phyloP scores from a whole-genome alignment of 2,329 filamentous ascomycete genomes.

The Microdochium trichocladiopsis region DNA sequence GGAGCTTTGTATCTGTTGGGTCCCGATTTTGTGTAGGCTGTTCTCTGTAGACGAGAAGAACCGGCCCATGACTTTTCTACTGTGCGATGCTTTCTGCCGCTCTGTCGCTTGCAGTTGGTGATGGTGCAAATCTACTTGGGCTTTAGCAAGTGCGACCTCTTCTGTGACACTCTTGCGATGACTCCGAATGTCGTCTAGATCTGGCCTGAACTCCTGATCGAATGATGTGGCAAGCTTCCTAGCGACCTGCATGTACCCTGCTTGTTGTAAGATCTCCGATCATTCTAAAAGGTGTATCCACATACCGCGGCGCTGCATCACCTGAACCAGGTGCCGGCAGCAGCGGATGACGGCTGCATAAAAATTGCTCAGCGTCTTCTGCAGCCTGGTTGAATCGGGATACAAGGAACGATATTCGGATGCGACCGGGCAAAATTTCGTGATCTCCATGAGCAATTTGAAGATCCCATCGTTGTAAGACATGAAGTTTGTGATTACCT shows the following conservation, averaged over 20 bases:
- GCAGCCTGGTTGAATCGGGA: constrained; percentile 22
- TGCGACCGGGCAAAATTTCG: constrained; percentile 24
- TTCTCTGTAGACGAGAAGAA: constrained; percentile 1
- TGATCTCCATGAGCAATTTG: constrained; percentile 24
- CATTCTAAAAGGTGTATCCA: background rate
- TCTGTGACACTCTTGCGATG: constrained; percentile 12
- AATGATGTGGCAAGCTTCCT: constrained; percentile 17
- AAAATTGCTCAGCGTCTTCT: constrained; percentile 23
- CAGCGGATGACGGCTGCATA: constrained; percentile 25
- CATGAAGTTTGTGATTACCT: constrained; percentile 24
- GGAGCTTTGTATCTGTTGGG: background rate
- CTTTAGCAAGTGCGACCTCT: constrained; percentile 15
- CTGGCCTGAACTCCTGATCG: constrained; percentile 17
- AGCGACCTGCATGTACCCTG: constrained; percentile 13
- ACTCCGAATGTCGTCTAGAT: constrained; percentile 11
- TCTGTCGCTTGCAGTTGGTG: constrained; percentile 12
- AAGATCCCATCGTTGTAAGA: constrained; percentile 31
- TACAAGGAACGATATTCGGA: constrained; percentile 27
- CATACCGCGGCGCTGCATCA: constrained; percentile 17
- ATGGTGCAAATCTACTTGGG: constrained; percentile 12
- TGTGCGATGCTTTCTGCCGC: constrained; percentile 6
- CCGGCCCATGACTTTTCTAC: constrained; percentile 1
- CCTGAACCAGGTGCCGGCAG: constrained; percentile 22
- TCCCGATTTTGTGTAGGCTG: constrained; percentile 1
- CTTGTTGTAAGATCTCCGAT: background rate